Evolutionary conservation across 2,329 filamentous ascomycete species (phyloP).

Genomic region (Ophiostoma fasciatum): DNA sequence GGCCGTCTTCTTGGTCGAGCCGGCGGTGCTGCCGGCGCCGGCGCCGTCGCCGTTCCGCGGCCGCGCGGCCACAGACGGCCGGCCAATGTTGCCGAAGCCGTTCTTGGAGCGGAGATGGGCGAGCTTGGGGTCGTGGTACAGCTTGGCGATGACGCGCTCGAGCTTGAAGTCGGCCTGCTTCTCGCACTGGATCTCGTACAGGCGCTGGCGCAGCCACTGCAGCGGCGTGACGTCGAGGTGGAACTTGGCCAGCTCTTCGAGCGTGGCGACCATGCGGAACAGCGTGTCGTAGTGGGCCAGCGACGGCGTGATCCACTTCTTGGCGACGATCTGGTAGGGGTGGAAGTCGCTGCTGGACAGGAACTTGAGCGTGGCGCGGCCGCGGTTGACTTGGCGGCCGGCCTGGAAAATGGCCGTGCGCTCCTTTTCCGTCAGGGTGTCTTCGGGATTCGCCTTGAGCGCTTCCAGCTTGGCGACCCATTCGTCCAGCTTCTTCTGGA

Average conservation of each 20-base stretch:
- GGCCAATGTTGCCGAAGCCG: slow-evolving; percentile 42
- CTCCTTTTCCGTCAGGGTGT: slow-evolving; percentile 17
- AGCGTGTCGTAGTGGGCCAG: slow-evolving; percentile 41
- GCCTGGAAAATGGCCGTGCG: slow-evolving; percentile 35
- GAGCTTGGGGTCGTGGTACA: slow-evolving; percentile 42
- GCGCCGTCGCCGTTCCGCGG: slow-evolving; percentile 8
- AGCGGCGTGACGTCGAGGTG: slow-evolving; percentile 35
- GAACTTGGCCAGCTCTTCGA: slow-evolving; percentile 38
- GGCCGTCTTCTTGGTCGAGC: neutral
- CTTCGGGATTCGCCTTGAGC: slow-evolving; percentile 20
- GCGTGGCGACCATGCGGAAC: slow-evolving; percentile 37
- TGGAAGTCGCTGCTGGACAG: slow-evolving; percentile 34
- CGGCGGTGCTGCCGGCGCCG: neutral
- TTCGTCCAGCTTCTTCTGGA: slow-evolving; percentile 28
- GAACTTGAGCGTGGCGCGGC: slow-evolving; percentile 36
- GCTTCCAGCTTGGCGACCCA: slow-evolving; percentile 36
- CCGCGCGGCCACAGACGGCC: slow-evolving; percentile 24
- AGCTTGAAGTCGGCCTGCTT: slow-evolving; percentile 35
- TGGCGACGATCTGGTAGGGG: slow-evolving; percentile 40
- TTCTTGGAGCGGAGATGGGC: slow-evolving; percentile 32
- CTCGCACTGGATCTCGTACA: slow-evolving; percentile 31
- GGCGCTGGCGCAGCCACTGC: slow-evolving; percentile 42
- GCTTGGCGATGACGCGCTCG: slow-evolving; percentile 33
- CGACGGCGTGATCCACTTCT: slow-evolving; percentile 31
- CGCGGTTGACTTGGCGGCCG: slow-evolving; percentile 41